Evolutionary conservation across 2,329 filamentous ascomycete species (phyloP).

Genomic region (Aspergillus pseudoterreus): DNA sequence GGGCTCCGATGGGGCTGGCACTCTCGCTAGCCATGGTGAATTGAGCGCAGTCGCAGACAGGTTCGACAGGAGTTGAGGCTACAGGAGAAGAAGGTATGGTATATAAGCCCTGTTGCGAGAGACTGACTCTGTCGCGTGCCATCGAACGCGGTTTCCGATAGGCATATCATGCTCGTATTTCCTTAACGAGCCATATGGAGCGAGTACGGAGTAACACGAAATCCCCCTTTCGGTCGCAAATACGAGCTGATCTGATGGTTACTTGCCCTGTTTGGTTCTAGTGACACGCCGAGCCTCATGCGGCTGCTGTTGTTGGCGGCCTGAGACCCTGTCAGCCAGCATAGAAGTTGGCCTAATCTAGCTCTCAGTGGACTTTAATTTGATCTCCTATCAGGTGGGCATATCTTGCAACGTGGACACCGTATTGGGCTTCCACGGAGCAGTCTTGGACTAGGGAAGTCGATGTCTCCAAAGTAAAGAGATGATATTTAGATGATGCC

Average conservation of each 20-base stretch:
- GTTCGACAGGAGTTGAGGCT: too few relatives aligned
- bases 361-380: not conserved
- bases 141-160: too few relatives aligned
- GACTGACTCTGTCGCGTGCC: too few relatives aligned
- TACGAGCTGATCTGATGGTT: not conserved
- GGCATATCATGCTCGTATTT: not conserved
- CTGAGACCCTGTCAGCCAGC: not conserved
- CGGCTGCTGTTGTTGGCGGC: not conserved
- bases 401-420: not conserved
- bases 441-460: too few relatives aligned
- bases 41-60: too few relatives aligned
- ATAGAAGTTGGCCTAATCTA: not conserved
- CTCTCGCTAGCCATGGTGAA: too few relatives aligned
- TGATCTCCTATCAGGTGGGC: not conserved
- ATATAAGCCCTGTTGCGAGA: too few relatives aligned
- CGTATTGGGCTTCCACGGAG: not conserved
- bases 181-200: not conserved
- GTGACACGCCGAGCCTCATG: not conserved
- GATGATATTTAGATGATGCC: too few relatives aligned
- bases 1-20: too few relatives aligned
- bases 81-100: too few relatives aligned
- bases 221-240: not conserved
- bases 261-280: not conserved
- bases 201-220: too few relatives aligned
- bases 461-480: too few relatives aligned